These are phyloP conservation scores for Cucumis melo DNA, from an alignment of 306 rosid species.

Conservation along the genomic window DNA sequence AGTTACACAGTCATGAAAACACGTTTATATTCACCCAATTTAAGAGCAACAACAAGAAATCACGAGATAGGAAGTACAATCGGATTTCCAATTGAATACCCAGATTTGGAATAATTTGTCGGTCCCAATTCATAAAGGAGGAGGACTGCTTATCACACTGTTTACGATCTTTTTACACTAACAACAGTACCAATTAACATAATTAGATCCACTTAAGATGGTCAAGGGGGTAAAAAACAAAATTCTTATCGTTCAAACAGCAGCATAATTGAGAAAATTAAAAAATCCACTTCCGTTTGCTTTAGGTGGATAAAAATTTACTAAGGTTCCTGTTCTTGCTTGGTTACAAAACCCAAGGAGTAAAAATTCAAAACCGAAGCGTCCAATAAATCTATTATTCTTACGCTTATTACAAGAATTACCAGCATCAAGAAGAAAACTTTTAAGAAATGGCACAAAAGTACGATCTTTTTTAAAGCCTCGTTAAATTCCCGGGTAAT, in stretches of 20 bases:
- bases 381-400: not conserved
- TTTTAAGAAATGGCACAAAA: not conserved
- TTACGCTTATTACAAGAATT: not conserved
- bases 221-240: not conserved
- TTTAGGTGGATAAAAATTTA: not conserved
- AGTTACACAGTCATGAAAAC: not conserved
- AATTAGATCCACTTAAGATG: not conserved
- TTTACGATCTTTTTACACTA: not conserved
- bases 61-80: not conserved
- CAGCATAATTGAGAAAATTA: not conserved
- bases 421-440: not conserved
- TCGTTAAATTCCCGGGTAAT: not conserved
- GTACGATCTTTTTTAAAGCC: not conserved
- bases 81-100: not conserved
- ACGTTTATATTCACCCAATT: not conserved
- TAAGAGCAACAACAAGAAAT: not conserved
- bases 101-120: not conserved
- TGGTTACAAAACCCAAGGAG: not conserved
- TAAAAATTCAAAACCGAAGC: not conserved
- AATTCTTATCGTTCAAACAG: not conserved
- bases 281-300: not conserved
- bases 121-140: not conserved
- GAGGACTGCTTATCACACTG: not conserved
- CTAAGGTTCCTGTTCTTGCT: not conserved
- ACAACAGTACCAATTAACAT: not conserved